phyloP scores from a whole-genome alignment of 192 early-diverging fungal species.

The Kickxella alabastrina region DNA sequence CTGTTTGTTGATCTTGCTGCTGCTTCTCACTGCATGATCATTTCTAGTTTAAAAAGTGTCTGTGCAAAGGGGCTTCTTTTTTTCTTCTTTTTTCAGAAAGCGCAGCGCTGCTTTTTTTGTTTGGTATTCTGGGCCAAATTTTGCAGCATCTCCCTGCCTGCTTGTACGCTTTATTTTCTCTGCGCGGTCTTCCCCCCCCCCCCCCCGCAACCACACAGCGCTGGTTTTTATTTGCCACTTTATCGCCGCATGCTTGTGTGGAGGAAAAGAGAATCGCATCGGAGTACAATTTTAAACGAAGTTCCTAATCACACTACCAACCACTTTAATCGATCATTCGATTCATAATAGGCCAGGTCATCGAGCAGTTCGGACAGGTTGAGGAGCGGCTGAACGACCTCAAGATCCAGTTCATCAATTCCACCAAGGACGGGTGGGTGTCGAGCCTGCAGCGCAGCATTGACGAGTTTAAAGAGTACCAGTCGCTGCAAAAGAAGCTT shows the following conservation, averaged over 20 bases:
- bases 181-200: too few relatives aligned
- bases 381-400: slow-evolving; percentile 46
- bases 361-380: slow-evolving; percentile 54
- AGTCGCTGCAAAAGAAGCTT: slow-evolving; percentile 77
- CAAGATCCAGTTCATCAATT: slow-evolving; percentile 48
- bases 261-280: too few relatives aligned
- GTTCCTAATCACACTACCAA: background rate
- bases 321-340: background rate
- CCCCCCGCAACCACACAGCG: too few relatives aligned
- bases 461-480: slow-evolving; percentile 51
- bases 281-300: background rate
- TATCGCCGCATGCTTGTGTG: too few relatives aligned
- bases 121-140: too few relatives aligned
- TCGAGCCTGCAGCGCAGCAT: slow-evolving; percentile 50
- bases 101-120: too few relatives aligned
- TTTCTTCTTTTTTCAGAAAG: slow-evolving; percentile 15
- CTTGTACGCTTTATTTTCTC: too few relatives aligned
- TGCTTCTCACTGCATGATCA: slow-evolving; percentile 4
- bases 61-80: slow-evolving; percentile 8
- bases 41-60: slow-evolving; percentile 8
- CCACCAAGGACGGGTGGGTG: slow-evolving; percentile 54
- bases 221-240: too few relatives aligned
- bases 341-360: slow-evolving; percentile 33
- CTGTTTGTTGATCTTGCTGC: too few relatives aligned
- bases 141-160: too few relatives aligned